Base-by-base conservation (phyloP, 2,329 filamentous ascomycete species). In the Penicillium hordei region DNA sequence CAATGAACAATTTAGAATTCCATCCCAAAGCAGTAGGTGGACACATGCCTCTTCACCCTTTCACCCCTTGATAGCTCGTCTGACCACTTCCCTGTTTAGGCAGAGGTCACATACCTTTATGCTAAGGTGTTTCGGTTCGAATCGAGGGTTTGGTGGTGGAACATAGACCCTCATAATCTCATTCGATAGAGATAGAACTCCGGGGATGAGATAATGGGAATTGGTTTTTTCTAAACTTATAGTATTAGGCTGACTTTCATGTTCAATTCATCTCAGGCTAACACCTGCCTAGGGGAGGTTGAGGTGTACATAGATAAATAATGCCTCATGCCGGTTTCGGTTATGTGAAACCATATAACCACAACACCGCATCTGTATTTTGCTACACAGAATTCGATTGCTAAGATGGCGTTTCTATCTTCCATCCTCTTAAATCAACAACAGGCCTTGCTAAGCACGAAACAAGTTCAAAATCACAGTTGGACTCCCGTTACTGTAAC, bases 281-380 rank as follows among this genome's bases (percentile, higher is more conserved):
- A 33, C 2, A 33, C 31, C 31, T 33, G 31, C 21, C 21, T 23
- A 25, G 4, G 40, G 3, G 15, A n/a, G 25, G 15, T n/a, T 29
- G 17, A 8, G 2, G 9, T 29, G 25, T 2, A 44, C 25, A 19
- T 27, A 29, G 17, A 38, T 8, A 17, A 23, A 27, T 12, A 29
- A 29, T 38, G 4, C 13, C 5, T 51, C 19, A 50, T 4, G 4
- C 51, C n/a, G 51, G 42, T 48, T 39, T 53, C 51, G 29, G 51
- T 8, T 10, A 38, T n/a, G 13, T 4, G 10, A 13, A 44, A 17
- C 6, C 5, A 31, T 10, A 40, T 17, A n/a, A 17, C 7, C 17
- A 23, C 5, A 5, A 34, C 19, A 31, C 51, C 42, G 51, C 40
- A 46, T 46, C 21, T 48, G 31, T 21, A 23, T 25, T 8, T 13